Base-by-base conservation (phyloP, 768 basidiomycete species). In the Kwoniella dejecticola region DNA sequence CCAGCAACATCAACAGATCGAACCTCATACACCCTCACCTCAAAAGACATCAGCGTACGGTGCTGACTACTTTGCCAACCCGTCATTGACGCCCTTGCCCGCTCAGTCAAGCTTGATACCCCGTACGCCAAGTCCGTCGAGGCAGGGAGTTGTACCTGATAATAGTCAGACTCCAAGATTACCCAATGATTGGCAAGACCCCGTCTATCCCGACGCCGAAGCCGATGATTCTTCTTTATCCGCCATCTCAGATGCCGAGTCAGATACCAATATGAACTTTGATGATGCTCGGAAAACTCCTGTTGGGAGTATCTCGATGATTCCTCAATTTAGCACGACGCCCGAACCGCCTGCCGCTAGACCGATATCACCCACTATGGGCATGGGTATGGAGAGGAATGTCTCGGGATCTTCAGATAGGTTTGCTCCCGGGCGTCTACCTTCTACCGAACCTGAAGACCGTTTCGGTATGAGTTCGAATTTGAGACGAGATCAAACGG, bases 311-410 rank as follows among this genome's bases (percentile, higher is more conserved):
- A 45, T 15, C n/a, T n/a, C 31, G n/a, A 55, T 55, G 52, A 46
- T 53, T n/a, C 70, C 70, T 15, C 26, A 66, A 8, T 74, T 74
- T 45, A 54, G 67, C 7, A 74, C 70, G 17, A 74, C 72, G 5
- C 72, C 72, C 17, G 47, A 61, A 52, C 72, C 70, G 7, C 33
- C 56, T 4, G 3, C n/a, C 4, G 36, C 36, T 30, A 29, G 60
- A 42, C 72, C 72, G 3, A 55, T 49, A 11, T 54, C 48, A 27
- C 72, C 72, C 0, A 69, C 70, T 0, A 45, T 65, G 29, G 33
- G 33, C 15, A 36, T 36, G 33, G 33, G 33, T 36, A 36, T 36
- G 33, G 72, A 74, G 24, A 52, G 63, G 19, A 47, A 33, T 33
- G 21, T 53, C 5, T 62, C 60, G 7, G 60, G 23, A 1, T 62